These are phyloP conservation scores for Ustilago hordei DNA, from an alignment of 1,284 basidiomycete species.

Conservation along the genomic window DNA sequence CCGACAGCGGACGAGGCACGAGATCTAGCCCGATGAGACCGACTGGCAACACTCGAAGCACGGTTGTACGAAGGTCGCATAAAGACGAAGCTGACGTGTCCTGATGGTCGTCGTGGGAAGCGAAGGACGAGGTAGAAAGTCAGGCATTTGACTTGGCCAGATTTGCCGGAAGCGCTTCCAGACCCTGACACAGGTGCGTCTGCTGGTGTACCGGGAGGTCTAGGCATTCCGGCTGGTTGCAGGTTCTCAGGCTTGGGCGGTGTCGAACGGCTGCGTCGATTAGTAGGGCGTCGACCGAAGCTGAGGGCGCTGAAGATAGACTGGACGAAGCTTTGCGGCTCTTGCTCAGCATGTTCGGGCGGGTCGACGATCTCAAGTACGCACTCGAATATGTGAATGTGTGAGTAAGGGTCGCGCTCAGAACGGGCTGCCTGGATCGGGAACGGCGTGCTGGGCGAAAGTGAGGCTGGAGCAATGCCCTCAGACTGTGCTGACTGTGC, in stretches of 20 bases:
- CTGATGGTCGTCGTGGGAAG: slow-evolving; percentile 47
- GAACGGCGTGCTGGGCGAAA: slow-evolving; percentile 56
- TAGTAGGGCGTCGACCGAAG: slow-evolving; percentile 55
- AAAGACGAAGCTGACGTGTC: slow-evolving; percentile 31
- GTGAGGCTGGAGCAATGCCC: slow-evolving; percentile 9
- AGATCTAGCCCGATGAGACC: slow-evolving; percentile 29
- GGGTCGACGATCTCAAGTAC: slow-evolving; percentile 61
- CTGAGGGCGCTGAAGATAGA: slow-evolving; percentile 61
- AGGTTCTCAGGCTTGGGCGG: slow-evolving; percentile 47
- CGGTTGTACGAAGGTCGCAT: slow-evolving; percentile 43
- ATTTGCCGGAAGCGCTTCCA: slow-evolving; percentile 43
- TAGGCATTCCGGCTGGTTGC: slow-evolving; percentile 28
- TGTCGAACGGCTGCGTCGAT: slow-evolving; percentile 48
- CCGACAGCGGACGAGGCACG: slow-evolving; percentile 40
- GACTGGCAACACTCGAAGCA: slow-evolving; percentile 37
- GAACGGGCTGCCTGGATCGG: slow-evolving; percentile 39
- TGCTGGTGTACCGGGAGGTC: slow-evolving; percentile 46
- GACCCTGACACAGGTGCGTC: slow-evolving; percentile 45
- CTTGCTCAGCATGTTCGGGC: slow-evolving; percentile 24
- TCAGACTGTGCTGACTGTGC: slow-evolving; percentile 18
- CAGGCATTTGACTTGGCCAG: slow-evolving; percentile 54
- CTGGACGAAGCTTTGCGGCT: slow-evolving; percentile 55
- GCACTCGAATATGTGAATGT: slow-evolving; percentile 66
- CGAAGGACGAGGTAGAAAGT: slow-evolving; percentile 60
- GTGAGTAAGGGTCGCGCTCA: slow-evolving; percentile 53